phyloP scores from a whole-genome alignment of 495 filamentous ascomycete species.

The Penicillium taxi region DNA sequence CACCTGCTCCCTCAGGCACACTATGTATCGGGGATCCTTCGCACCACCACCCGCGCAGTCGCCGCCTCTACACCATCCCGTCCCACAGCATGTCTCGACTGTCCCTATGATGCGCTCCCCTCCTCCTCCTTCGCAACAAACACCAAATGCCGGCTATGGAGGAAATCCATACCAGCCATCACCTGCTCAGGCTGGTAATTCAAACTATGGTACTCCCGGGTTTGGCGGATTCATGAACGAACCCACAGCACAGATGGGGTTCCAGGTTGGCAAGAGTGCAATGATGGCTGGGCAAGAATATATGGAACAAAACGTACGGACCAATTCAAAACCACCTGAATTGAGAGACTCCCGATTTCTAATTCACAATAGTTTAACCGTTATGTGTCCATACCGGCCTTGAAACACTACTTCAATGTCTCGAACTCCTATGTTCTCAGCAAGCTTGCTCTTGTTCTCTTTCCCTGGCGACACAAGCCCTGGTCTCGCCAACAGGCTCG shows the following conservation, averaged over 20 bases:
- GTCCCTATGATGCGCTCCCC: slow-evolving; percentile 98
- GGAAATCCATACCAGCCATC: slow-evolving; percentile 61
- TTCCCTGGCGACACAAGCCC: slow-evolving; percentile 93
- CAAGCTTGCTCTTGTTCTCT: slow-evolving; percentile 83
- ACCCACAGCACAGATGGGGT: slow-evolving; percentile 91
- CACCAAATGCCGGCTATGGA: slow-evolving; percentile 56
- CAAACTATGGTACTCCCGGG: slow-evolving; percentile 52
- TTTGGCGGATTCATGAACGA: slow-evolving; percentile 92
- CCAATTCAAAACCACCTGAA: neutral
- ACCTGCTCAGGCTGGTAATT: slow-evolving; percentile 41
- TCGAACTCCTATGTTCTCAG: slow-evolving; percentile 84
- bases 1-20: slow-evolving; percentile 11
- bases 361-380: slow-evolving; percentile 63
- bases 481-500: slow-evolving; percentile 74
- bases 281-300: slow-evolving; percentile 84
- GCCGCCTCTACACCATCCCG: slow-evolving; percentile 94
- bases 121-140: slow-evolving; percentile 75
- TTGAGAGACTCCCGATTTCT: too few species aligned
- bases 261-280: slow-evolving; percentile 87
- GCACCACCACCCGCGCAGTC: slow-evolving; percentile 71
- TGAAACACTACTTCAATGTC: slow-evolving; percentile 98
- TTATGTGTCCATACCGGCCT: slow-evolving; percentile 80
- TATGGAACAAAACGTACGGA: slow-evolving; percentile 77
- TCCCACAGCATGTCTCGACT: slow-evolving; percentile 96
- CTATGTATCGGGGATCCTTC: slow-evolving; percentile 79